phyloP scores from a whole-genome alignment of 2,329 filamentous ascomycete genomes.

The Paecilomyces sp. region DNA sequence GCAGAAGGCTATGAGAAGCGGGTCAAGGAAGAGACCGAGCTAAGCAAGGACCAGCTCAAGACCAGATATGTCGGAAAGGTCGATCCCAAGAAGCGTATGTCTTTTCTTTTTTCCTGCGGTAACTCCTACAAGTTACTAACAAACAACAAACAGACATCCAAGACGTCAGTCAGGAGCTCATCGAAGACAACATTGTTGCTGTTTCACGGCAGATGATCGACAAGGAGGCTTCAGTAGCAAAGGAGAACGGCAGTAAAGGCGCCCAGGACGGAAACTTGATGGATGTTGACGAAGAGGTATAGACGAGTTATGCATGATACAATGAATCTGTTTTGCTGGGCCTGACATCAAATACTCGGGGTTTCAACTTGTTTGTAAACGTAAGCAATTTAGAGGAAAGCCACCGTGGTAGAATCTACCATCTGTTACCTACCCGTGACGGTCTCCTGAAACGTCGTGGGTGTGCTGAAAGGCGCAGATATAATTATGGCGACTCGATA shows the following conservation, averaged over 20 bases:
- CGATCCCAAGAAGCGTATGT: slow-evolving; percentile 89
- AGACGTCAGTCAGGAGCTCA: slow-evolving; percentile 90
- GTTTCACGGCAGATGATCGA: slow-evolving; percentile 99
- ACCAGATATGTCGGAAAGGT: slow-evolving; percentile 98
- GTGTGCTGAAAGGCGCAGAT: too few species aligned
- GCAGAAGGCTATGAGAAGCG: slow-evolving; percentile 98
- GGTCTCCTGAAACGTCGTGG: too few species aligned
- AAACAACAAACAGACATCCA: slow-evolving; percentile 61
- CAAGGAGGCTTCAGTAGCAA: slow-evolving; percentile 91
- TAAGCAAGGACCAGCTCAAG: slow-evolving; percentile 96
- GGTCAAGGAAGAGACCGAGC: slow-evolving; percentile 95
- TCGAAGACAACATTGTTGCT: slow-evolving; percentile 98
- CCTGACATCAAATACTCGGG: not conserved
- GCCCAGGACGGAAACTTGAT: slow-evolving; percentile 48
- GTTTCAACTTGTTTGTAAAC: not conserved
- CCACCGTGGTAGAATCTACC: not conserved
- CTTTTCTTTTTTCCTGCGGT: not conserved
- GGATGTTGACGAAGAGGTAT: slow-evolving; percentile 61
- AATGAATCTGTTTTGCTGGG: not conserved
- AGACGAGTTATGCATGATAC: slow-evolving; percentile 9
- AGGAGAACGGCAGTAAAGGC: slow-evolving; percentile 40
- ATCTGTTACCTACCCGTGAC: not conserved
- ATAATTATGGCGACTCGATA: too few species aligned
- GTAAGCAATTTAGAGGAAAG: not conserved
- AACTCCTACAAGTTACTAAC: slow-evolving; percentile 12